Evolutionary conservation across 1,284 basidiomycete species (phyloP), one percentile per base, ranked within the genome.

Genomic region (Sutorius eximius): DNA sequence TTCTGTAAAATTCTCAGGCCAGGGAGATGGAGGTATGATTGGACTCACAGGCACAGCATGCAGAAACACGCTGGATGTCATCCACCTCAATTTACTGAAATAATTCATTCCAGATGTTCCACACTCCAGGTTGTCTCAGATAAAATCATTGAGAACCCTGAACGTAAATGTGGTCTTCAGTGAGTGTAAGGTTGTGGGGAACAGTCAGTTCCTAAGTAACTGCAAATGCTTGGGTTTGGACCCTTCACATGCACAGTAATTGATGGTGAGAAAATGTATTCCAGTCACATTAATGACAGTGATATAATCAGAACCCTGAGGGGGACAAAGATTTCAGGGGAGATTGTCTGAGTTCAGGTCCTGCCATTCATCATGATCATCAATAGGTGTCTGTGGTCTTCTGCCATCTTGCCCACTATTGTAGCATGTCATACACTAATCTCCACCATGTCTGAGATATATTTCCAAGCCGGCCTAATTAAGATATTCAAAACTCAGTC

Each of bases 161-260:
- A 69, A 73, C 1, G 67, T 70, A 44, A 73, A 73, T 0, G 50
- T 67, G 0, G 71, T 71, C 29, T 59, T 34, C 0, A 63, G 66
- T 3, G 9, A 1, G 1, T 47, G 18, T 1, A 46, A 5, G 0
- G 22, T 45, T 0, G 22, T 16, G 3, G 22, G 22, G 9, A 33
- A 50, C 0, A 50, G 30, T 12, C 3, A 27, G 6, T 1, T 0
- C 0, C 9, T 2, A 0, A 49, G 7, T 0, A 50, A 22, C 12
- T 50, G 49, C 1, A 33, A 6, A 16, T 45, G 29, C 5, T 5
- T 4, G 4, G 29, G 29, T 9, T 20, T 11, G 5, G 0, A 10
- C 3, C 32, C 18, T 9, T 3, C 12, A 8, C 43, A 45, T 3
- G 13, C 15, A 7, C 43, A 45, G 29, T 32, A 45, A 13, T 3